phyloP scores from a whole-genome alignment of 495 filamentous ascomycete species.

The Talaromyces thailandensis region DNA sequence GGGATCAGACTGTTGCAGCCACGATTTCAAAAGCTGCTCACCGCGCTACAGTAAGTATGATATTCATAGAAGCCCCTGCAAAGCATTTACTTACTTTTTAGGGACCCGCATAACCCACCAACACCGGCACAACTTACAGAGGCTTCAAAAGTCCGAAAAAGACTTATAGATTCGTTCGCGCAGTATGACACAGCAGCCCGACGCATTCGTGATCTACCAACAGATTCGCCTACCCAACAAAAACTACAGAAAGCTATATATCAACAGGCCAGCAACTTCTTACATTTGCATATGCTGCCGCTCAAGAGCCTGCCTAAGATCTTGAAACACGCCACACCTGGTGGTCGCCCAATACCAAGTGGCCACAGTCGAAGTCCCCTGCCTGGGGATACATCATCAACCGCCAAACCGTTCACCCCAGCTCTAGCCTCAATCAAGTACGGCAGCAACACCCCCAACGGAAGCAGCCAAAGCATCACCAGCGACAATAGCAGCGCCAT shows the following conservation, averaged over 20 bases:
- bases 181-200: conserved; percentile 84
- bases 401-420: conserved; percentile 25
- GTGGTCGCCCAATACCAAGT: conserved; percentile 18
- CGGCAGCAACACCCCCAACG: conserved; percentile 39
- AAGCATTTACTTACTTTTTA: conserved; percentile 12
- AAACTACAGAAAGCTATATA: conserved; percentile 79
- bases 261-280: conserved; percentile 70
- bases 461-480: conserved; percentile 47
- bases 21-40: conserved; percentile 73
- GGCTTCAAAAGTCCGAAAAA: conserved; percentile 82
- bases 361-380: conserved; percentile 10
- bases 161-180: conserved; percentile 80
- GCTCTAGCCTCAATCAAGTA: conserved; percentile 52
- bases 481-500: conserved; percentile 55
- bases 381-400: conserved; percentile 24
- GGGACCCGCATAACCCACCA: conserved; percentile 64
- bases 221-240: conserved; percentile 60
- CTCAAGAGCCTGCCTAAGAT: conserved; percentile 79
- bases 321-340: conserved; percentile 58
- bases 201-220: conserved; percentile 71
- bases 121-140: conserved; percentile 69
- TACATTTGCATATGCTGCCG: conserved; percentile 88
- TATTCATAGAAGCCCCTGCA: background rate
- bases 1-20: conserved; percentile 81
- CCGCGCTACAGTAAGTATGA: conserved; percentile 50